Percentiles rank a stretch among this genome's conserved stretches.
These are phyloP conservation scores for Maudiozyma bulderi DNA, from an alignment of 805 yeast species.

Conservation along the genomic window DNA sequence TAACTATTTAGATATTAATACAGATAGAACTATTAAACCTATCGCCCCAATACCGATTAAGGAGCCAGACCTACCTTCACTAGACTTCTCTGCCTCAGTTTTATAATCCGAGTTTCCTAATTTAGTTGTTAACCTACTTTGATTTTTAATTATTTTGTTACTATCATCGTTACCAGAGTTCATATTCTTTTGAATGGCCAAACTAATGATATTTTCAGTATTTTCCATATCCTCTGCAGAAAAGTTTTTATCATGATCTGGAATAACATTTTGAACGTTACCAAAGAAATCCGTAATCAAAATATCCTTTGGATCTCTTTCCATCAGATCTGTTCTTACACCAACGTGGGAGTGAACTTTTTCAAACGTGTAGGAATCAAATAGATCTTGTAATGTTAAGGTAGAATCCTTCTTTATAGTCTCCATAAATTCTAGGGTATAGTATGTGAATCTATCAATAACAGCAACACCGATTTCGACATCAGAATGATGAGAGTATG, in stretches of 20 bases:
- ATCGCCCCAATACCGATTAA: neutral
- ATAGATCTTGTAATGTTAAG: slow-evolving; percentile 69
- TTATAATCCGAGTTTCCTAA: neutral
- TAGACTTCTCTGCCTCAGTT: neutral
- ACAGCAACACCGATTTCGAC: slow-evolving; percentile 95
- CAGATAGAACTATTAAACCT: neutral
- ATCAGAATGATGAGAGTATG: slow-evolving; percentile 94
- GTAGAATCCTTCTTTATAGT: slow-evolving; percentile 65
- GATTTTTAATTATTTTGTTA: neutral
- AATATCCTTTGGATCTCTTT: slow-evolving; percentile 52
- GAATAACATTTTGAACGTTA: slow-evolving; percentile 68
- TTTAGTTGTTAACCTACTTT: neutral
- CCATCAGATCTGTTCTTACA: slow-evolving; percentile 70
- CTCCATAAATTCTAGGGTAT: slow-evolving; percentile 81
- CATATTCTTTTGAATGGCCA: slow-evolving; percentile 4
- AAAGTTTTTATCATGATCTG: slow-evolving; percentile 41
- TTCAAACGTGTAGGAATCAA: slow-evolving; percentile 74
- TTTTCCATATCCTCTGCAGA: neutral
- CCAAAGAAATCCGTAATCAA: slow-evolving; percentile 90
- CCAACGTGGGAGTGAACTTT: slow-evolving; percentile 90
- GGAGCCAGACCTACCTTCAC: neutral
- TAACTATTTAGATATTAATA: neutral
- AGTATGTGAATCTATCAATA: slow-evolving; percentile 91
- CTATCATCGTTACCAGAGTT: neutral
- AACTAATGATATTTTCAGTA: slow-evolving; percentile 2